Percentiles rank a stretch among this genome's conserved stretches.
Evolutionary conservation across 352 stramenopile genomes (phyloP).

Genomic region (Phytopythium litorale): DNA sequence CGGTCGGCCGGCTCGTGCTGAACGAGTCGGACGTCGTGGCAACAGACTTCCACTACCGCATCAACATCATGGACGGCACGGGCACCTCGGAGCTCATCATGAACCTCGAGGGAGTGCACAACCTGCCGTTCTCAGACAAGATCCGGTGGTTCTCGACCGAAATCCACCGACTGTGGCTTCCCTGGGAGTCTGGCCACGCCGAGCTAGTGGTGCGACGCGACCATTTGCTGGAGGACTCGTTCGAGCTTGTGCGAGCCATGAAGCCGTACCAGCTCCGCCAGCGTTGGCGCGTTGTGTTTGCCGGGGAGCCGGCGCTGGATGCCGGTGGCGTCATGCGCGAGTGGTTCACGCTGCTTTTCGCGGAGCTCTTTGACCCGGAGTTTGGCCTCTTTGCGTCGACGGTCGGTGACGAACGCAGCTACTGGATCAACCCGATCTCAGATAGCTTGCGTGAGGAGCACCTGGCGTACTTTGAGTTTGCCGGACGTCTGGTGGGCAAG

Average conservation of each 20-base stretch:
- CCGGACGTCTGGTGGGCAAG: conserved; percentile 80
- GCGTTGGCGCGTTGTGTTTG: conserved; percentile 82
- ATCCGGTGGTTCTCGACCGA: conserved; percentile 83
- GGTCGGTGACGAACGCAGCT: conserved; percentile 69
- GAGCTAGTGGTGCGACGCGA: conserved; percentile 75
- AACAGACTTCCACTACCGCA: conserved; percentile 77
- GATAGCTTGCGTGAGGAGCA: conserved; percentile 48
- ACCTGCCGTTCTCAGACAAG: conserved; percentile 73
- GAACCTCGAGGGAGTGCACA: conserved; percentile 79
- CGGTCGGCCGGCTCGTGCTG: conserved; percentile 57
- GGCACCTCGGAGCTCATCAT: conserved; percentile 78
- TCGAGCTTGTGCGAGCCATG: conserved; percentile 73
- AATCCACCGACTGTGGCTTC: conserved; percentile 75
- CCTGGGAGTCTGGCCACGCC: conserved; percentile 77
- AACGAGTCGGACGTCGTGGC: conserved; percentile 80
- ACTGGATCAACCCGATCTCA: conserved; percentile 84
- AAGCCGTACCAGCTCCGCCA: conserved; percentile 81
- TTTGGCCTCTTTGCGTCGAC: conserved; percentile 78
- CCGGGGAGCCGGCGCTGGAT: conserved; percentile 81
- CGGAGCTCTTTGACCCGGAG: conserved; percentile 73
- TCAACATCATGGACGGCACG: conserved; percentile 71
- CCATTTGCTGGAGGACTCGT: conserved; percentile 85
- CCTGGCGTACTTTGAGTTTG: conserved; percentile 79
- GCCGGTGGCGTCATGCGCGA: conserved; percentile 87
- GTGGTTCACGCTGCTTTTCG: conserved; percentile 87